A percentile compares a stretch with the other conserved stretches of the same genome.
phyloP scores from a whole-genome alignment of 108 stramenopile species.

The Nitzschia putrida region DNA sequence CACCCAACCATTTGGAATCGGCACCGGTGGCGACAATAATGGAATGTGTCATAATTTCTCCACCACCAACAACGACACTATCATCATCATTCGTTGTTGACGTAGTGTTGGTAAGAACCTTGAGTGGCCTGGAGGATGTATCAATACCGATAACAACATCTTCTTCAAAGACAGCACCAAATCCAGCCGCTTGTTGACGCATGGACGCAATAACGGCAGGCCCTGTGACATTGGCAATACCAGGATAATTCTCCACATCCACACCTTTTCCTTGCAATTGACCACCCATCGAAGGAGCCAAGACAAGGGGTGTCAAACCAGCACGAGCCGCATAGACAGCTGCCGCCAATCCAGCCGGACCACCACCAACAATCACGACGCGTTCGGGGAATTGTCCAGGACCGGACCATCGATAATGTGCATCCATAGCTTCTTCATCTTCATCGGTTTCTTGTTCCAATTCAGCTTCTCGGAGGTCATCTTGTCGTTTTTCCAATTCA shows the following conservation, averaged over 20 bases:
- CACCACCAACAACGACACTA: not conserved
- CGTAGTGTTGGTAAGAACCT: constrained; percentile 55
- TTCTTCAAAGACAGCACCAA: constrained; percentile 82
- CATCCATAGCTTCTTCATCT: constrained; percentile 63
- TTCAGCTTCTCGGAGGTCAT: constrained; percentile 77
- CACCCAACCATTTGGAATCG: constrained; percentile 89
- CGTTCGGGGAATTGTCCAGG: constrained; percentile 70
- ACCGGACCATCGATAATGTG: constrained; percentile 62
- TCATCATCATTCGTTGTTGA: not conserved
- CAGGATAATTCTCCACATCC: constrained; percentile 95
- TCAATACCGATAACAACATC: constrained; percentile 72
- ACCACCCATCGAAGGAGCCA: constrained; percentile 88
- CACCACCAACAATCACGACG: constrained; percentile 89
- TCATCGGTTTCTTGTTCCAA: constrained; percentile 78
- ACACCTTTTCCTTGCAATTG: constrained; percentile 94
- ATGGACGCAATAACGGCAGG: constrained; percentile 82
- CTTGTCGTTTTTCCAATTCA: constrained; percentile 80
- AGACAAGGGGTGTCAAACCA: constrained; percentile 80
- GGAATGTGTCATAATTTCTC: constrained; percentile 76
- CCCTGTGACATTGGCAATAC: constrained; percentile 80
- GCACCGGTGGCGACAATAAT: constrained; percentile 95
- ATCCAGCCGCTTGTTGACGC: constrained; percentile 82
- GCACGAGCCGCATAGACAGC: constrained; percentile 95
- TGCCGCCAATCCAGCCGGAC: constrained; percentile 90
- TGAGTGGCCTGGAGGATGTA: constrained; percentile 55